Percentiles rank a stretch among this genome's conserved stretches.
These are phyloP conservation scores for Psilocybe cubensis DNA, from an alignment of 768 basidiomycete species.

Conservation along the genomic window DNA sequence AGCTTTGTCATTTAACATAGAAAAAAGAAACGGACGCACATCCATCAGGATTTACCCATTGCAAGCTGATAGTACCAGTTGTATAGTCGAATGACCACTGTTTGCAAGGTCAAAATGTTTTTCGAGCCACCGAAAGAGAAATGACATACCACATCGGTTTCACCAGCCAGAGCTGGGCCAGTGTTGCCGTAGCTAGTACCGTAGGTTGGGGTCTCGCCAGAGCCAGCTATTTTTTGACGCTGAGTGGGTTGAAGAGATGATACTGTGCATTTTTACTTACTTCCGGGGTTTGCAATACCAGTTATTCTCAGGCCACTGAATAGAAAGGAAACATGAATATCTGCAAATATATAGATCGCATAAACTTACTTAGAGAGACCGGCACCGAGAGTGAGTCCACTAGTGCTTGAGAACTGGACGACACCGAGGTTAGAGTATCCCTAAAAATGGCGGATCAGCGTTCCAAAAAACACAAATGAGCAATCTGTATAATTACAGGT, in stretches of 20 bases:
- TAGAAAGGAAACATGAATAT: not conserved
- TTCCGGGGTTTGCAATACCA: not conserved
- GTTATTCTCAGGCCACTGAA: conserved; percentile 1
- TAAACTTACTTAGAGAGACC: not conserved
- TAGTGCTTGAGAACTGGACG: conserved; percentile 1
- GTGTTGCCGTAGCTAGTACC: not conserved
- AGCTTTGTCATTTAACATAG: not conserved
- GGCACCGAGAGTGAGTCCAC: conserved; percentile 3
- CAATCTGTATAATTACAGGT: not conserved
- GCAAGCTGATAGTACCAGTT: not conserved
- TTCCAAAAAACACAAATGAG: not conserved
- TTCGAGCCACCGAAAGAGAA: not conserved
- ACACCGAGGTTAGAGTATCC: conserved; percentile 1
- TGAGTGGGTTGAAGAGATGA: no score
- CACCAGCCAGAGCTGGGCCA: not conserved
- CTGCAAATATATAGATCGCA: not conserved
- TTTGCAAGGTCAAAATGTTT: not conserved
- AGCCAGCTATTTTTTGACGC: not conserved
- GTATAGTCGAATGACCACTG: conserved; percentile 7
- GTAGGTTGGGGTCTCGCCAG: not conserved
- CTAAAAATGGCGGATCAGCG: not conserved
- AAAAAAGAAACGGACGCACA: not conserved
- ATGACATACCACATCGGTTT: conserved; percentile 8
- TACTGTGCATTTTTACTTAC: no score
- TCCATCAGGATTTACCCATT: conserved; percentile 10